Evolutionary conservation across 179 eudicot genomes (phyloP), one percentile per base, ranked within the genome.

Genomic region (Vitellaria paradoxa): DNA sequence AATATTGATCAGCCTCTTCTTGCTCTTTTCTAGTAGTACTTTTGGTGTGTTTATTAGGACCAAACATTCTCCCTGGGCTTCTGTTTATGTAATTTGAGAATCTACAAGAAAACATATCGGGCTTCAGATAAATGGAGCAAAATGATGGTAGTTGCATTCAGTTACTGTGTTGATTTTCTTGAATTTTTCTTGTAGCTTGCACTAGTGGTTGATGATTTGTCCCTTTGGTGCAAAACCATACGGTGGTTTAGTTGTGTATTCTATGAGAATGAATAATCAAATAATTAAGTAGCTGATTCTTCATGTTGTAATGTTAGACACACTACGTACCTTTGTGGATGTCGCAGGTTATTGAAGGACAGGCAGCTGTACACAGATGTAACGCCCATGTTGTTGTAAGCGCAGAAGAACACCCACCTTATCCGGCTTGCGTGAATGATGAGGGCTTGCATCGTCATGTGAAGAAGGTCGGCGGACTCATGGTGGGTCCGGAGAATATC

Each of bases 371-470:
- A 62, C 92, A 86, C 63, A 88, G 88, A 84, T 88, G 95, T 70
- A 83, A 56, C 53, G 99, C 91, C 7, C 49, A 81, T 8, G 66
- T 91, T 9, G 77, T 78, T 70, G 85, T 88, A 74, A 81, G 85
- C 77, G 81, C 76, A 26, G 90, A 86, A 46, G 88, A 82, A 4
- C 52, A 82, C 62, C 93, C 94, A 2, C 60, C 81, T 4, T 90
- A 90, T 84, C 97, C 99, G 23, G 97, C 96, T 60, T 71, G 75
- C 12, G 82, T 81, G 77, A 95, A 95, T 24, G 96, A 95, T 57
- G 86, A 80, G 67, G 77, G 61, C 17, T 70, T 93, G 68, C 85
- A 90, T 70, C 84, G 68, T 56, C 95, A 89, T 73, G 93, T 95
- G 47, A 79, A 73, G 66, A 72, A 69, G 53, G 86, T 85, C 1